These are phyloP conservation scores for Colletotrichum spaethianum DNA, from an alignment of 2,329 filamentous ascomycete genomes.

Conservation along the genomic window DNA sequence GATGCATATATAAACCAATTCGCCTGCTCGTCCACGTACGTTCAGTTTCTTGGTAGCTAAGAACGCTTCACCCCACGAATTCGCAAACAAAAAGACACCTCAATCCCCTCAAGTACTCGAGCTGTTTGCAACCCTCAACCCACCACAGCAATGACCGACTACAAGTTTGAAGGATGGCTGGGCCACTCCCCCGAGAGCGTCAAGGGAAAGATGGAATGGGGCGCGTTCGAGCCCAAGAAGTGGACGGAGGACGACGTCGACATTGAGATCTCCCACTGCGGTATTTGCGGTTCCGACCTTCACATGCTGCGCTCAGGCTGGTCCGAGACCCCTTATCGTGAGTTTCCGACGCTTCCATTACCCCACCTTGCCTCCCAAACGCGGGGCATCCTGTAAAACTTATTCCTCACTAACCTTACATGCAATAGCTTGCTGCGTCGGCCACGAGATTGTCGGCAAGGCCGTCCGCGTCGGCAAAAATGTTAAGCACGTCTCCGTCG, in stretches of 20 bases:
- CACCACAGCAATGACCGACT: constrained; percentile 50
- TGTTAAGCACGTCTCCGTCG: constrained; percentile 66
- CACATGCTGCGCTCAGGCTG: constrained; percentile 71
- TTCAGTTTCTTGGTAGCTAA: not conserved
- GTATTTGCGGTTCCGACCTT: constrained; percentile 75
- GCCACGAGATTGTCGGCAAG: constrained; percentile 76
- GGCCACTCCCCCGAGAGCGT: constrained; percentile 56
- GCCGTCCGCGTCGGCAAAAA: constrained; percentile 67
- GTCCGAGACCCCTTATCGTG: constrained; percentile 58
- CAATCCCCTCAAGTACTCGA: not conserved
- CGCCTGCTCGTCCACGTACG: not conserved
- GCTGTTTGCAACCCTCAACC: not conserved
- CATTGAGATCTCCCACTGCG: constrained; percentile 76
- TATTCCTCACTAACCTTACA: not conserved
- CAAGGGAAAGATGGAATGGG: constrained; percentile 69
- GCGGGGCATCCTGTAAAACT: not conserved
- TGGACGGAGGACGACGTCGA: constrained; percentile 78
- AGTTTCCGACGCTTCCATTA: constrained; percentile 39
- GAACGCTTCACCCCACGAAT: not conserved
- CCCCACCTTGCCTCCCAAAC: constrained; percentile 13
- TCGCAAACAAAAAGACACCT: not conserved
- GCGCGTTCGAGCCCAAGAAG: constrained; percentile 72
- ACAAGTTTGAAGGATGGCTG: constrained; percentile 68
- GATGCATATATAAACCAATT: constrained; percentile 14
- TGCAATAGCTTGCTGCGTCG: constrained; percentile 65